Evolutionary conservation across 1,284 basidiomycete genomes (phyloP), one percentile per base, ranked within the genome.

Genomic region (Agroathelia rolfsii): DNA sequence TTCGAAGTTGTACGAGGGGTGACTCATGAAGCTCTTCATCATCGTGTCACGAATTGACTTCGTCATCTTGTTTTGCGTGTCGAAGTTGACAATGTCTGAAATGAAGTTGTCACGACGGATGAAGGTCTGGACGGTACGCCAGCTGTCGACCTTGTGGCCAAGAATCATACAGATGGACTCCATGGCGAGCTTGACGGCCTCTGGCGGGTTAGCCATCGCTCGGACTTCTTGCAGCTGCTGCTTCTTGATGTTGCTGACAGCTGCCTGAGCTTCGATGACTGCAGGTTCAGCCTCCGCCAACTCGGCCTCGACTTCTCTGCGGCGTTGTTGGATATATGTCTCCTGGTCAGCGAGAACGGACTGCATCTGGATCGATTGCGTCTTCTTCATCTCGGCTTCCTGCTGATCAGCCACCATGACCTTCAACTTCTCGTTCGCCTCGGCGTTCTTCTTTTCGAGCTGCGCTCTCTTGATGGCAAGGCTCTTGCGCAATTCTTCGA

Each of bases 351-450:
- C 86, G 25, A 99, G 70, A 11, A 88, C 88, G 0, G 86, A 86
- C 52, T 97, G 93, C 28, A 99, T 94, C 55, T 94, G 76, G 41
- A 97, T 90, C 7, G 93, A 98, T 2, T 92, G 90, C 1, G 86
- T 72, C 53, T 97, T 97, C 72, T 97, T 95, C 50, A 92, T 86
- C 53, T 99, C 95, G 2, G 96, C 95, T 52, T 96, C 89, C 52
- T 97, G 92, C 58, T 98, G 95, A 55, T 98, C 94, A 4, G 88
- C 73, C 13, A 99, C 92, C 95, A 99, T 99, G 41, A 89, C 87
- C 54, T 89, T 83, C 20, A 99, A 71, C 58, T 99, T 98, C 49
- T 90, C 87, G 54, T 98, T 97, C 6, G 95, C 95, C 57, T 98
- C 88, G 2, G 73, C 75, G 45, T 96, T 76, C 64, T 98, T 99